Base-by-base conservation (phyloP, 108 stramenopile species). In the Skeletonema marinoi region DNA sequence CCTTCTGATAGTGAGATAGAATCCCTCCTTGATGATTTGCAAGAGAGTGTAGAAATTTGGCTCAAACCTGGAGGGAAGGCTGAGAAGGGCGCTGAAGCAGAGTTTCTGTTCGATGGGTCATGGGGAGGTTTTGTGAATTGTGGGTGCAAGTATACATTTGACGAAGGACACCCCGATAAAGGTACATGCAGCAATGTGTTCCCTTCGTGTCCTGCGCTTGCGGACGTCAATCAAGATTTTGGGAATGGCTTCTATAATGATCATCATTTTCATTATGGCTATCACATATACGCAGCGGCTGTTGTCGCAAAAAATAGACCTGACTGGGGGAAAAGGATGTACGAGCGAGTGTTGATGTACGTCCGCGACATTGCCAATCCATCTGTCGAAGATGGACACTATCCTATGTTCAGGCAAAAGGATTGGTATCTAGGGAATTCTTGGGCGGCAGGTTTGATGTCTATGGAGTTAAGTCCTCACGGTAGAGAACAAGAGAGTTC, bases 291-390 rank as follows among this genome's bases (percentile, higher is more conserved):
- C 74, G 96, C 91, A 10, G 98, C 97, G 7, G 92, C 98, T 4
- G 85, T 94, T 60, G 92, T 93, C 35, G 82, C 96, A 8, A 94
- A 95, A 54, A 90, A 96, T 73, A 88, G 93, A 51, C 89, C 88
- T 3, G 87, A 70, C 6, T 98, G 98, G 98, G 98, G 87, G 2
- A 81, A 82, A 32, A 77, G 93, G 61, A 78, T 93, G 61, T 94
- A 86, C 70, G 94, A 98, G 62, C 78, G 85, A 17, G 92, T 97
- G 51, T 73, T 97, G 8, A 64, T 94, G 16, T 83, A 96, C 17
- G 89, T 98, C 42, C 89, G 97, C 44, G 90, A 94, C 75, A 95
- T 98, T 82, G 98, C 98, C 3, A 98, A 98, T 70, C 96, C 96
- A 46, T 93, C 93, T 9, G 42, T 73, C 9, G 76, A 86, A 16